These are phyloP conservation scores for Sphaerobolus stellatus DNA, from an alignment of 1,284 basidiomycete species.

Conservation along the genomic window DNA sequence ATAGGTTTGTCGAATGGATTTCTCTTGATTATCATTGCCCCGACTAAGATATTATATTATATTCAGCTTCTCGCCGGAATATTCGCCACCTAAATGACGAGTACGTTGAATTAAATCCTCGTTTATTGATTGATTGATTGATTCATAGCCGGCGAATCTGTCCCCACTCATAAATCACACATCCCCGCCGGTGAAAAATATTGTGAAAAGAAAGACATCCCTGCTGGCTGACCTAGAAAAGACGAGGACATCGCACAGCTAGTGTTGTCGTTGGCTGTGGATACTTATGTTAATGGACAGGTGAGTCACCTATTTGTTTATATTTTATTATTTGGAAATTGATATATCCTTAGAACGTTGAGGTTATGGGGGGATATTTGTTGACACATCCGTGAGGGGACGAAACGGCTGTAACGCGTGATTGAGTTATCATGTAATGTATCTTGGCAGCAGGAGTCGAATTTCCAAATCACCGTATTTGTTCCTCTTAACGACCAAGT, in stretches of 20 bases:
- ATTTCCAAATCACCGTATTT: no score
- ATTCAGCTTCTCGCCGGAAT: not conserved
- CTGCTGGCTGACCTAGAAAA: slow-evolving; percentile 33
- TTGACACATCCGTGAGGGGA: no score
- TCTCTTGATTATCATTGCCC: no score
- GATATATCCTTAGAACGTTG: no score
- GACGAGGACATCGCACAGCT: slow-evolving; percentile 39
- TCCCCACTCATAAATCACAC: slow-evolving; percentile 36
- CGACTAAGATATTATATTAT: slow-evolving; percentile 28
- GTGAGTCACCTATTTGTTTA: slow-evolving; percentile 23
- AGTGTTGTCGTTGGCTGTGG: slow-evolving; percentile 31
- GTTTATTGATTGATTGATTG: no score
- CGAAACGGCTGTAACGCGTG: no score
- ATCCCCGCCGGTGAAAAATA: slow-evolving; percentile 30
- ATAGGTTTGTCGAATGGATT: no score
- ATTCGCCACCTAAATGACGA: not conserved
- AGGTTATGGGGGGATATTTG: no score
- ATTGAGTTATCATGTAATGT: no score
- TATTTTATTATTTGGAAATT: no score
- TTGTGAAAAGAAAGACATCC: slow-evolving; percentile 35
- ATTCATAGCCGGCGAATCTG: slow-evolving; percentile 29
- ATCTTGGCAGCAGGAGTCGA: no score
- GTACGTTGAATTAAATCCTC: not conserved
- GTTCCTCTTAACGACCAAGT: no score
- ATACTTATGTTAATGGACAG: slow-evolving; percentile 37